Base-by-base conservation (phyloP, 2,329 filamentous ascomycete genomes). In the Akanthomyces muscarius region DNA sequence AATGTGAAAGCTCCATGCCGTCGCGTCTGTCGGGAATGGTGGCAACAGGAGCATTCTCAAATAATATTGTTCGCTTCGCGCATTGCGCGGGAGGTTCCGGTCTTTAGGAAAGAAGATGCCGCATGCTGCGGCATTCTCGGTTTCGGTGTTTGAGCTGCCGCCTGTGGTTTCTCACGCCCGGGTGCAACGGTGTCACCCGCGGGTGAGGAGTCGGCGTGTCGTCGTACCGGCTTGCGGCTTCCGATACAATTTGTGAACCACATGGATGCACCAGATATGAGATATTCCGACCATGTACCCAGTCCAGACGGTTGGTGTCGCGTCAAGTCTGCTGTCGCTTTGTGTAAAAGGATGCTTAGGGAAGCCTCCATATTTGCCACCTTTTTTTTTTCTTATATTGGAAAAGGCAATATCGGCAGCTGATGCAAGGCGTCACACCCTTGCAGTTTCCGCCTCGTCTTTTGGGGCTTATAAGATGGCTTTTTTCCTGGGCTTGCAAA, bases 31-130 rank as follows among this genome's bases (percentile, higher is more conserved):
- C 25, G 16, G 8, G 6, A 42, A 14, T 33, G 16, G 21, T 13
- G 14, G 16, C 30, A 51, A n/a, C 18, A 38, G 0, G 1, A 25
- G 1, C n/a, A n/a, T 18, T 44, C 42, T 70, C 63, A 74, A 11
- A 74, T 55, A 11, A 75, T 68, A n/a, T 74, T 67, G 60, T 76
- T 78, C 25, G 72, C 72, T 63, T 70, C 71, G 48, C 68, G 73
- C 68, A 79, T 79, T n/a, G 69, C 68, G 48, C 70, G 69, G 16
- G 78, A 69, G 5, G 79, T 78, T 4, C 78, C 73, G 7, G 77
- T 81, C 67, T 69, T 73, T 56, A 81, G 67, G 66, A 78, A 79
- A 5, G 76, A 75, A 5, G 73, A 65, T 1, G 73, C 75, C 1
- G 79, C 78, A 63, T 81, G 74, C n/a, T 69, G 75, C 3, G 80